A percentile compares a stretch with the other conserved stretches of the same genome.
phyloP scores from a whole-genome alignment of 2,329 filamentous ascomycete genomes.

The Echinosphaeria canescens region DNA sequence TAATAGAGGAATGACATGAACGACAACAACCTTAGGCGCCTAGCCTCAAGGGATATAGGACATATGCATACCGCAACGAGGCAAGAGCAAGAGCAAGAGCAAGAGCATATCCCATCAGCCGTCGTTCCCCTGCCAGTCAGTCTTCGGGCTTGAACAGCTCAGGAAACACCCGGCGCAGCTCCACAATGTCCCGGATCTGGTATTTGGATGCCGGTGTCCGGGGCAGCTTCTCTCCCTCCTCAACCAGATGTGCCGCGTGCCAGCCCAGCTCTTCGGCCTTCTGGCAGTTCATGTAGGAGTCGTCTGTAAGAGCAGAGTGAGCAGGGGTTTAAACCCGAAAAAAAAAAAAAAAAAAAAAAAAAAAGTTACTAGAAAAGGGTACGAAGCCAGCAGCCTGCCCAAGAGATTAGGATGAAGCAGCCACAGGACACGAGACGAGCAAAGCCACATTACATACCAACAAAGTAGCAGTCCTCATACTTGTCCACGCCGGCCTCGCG shows the following conservation, averaged over 20 bases:
- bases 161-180: slow-evolving; percentile 58
- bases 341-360: too few relatives aligned
- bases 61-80: too few relatives aligned
- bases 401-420: too few relatives aligned
- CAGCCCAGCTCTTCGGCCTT: slow-evolving; percentile 65
- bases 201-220: slow-evolving; percentile 43
- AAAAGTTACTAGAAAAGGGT: background rate
- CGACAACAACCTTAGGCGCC: too few relatives aligned
- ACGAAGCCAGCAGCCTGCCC: too few relatives aligned
- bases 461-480: slow-evolving; percentile 66
- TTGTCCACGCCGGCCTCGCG: slow-evolving; percentile 50
- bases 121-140: too few relatives aligned
- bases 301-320: slow-evolving; percentile 31
- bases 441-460: slow-evolving; percentile 67
- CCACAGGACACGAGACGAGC: too few relatives aligned
- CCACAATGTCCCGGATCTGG: slow-evolving; percentile 54
- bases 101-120: too few relatives aligned
- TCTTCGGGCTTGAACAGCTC: slow-evolving; percentile 60
- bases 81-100: too few relatives aligned
- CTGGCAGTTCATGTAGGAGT: slow-evolving; percentile 65
- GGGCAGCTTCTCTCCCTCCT: slow-evolving; percentile 46
- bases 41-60: too few relatives aligned
- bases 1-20: too few relatives aligned
- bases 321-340: slow-evolving; percentile 2
- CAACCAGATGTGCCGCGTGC: slow-evolving; percentile 70